Evolutionary conservation across 768 basidiomycete species (phyloP), one percentile per base, ranked within the genome.

Genomic region (Amanita muscaria): DNA sequence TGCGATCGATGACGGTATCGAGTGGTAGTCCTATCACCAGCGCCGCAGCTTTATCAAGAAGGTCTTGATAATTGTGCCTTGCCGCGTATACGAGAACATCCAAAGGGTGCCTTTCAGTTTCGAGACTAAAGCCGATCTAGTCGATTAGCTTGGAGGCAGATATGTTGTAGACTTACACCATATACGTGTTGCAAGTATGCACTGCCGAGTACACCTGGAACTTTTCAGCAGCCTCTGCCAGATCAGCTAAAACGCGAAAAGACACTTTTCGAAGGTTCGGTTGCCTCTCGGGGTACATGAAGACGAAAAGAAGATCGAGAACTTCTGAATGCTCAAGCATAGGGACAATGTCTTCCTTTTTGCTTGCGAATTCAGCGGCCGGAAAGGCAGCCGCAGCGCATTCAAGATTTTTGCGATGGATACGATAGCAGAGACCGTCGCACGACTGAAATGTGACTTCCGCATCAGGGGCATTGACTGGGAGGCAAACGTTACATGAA

Each of bases 201-300:
- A 56, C 48, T 5, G 55, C 52, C 27, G 49, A 41, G 42, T 30
- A 56, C 11, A 57, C 49, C 32, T 56, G 41, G 36, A 53, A 58
- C 46, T 56, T 58, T 40, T 56, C 56, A 11, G 40, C 27, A 29
- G 27, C 7, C 27, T 12, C 6, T 29, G 12, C 7, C 27, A 6
- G 27, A 29, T 12, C 6, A 3, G 51, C 51, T 4, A 56, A 39
- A 5, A 49, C 45, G 14, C 44, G 32, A 38, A 55, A 51, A 18
- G 44, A 41, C 9, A 52, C 30, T 9, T 33, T 42, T n/a, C 14
- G 44, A 19, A 58, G 43, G 14, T 50, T 51, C 3, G 56, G 56
- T 19, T 57, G 54, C 18, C 49, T 47, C 35, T 51, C 50, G 3
- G 51, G 54, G 32, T 57, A 53, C 32, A 56, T 52, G 30, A 47